These are phyloP conservation scores for Hymenoscyphus salicellus DNA, from an alignment of 2,329 filamentous ascomycete species.

Conservation along the genomic window DNA sequence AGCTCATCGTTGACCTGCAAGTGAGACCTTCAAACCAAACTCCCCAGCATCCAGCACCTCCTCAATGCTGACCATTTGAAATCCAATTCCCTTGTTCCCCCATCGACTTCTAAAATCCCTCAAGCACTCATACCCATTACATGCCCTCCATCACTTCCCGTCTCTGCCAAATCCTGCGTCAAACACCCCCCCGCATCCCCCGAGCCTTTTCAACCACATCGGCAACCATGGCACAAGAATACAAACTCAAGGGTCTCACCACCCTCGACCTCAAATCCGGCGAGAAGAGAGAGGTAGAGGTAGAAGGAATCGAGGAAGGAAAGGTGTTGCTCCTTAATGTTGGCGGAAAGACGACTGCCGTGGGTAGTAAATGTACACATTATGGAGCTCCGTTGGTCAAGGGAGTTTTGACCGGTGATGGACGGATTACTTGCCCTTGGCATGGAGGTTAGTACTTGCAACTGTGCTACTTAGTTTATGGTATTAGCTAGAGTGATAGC, in stretches of 20 bases:
- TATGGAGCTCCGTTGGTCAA: constrained; percentile 88
- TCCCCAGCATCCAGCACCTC: background rate
- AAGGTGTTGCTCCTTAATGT: constrained; percentile 86
- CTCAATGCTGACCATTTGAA: background rate
- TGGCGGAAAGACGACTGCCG: constrained; percentile 70
- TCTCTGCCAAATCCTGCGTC: constrained; percentile 17
- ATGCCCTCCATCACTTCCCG: constrained; percentile 16
- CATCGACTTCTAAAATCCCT: background rate
- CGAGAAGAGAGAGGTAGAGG: constrained; percentile 83
- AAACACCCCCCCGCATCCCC: constrained; percentile 18
- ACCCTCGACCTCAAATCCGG: constrained; percentile 73
- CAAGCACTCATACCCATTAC: background rate
- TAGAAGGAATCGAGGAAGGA: constrained; percentile 81
- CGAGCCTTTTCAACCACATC: constrained; percentile 24
- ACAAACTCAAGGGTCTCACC: constrained; percentile 72
- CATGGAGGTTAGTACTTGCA: constrained; percentile 67
- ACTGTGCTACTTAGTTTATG: constrained; percentile 6
- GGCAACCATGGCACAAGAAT: constrained; percentile 48
- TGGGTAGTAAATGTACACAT: constrained; percentile 83
- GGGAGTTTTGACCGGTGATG: constrained; percentile 77
- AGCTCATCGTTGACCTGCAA: background rate
- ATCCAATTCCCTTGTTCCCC: background rate
- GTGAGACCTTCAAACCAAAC: background rate
- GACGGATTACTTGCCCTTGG: constrained; percentile 90
- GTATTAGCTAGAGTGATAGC: constrained; percentile 48